A percentile compares a stretch with the other conserved stretches of the same genome.
These are phyloP conservation scores for Metschnikowia vanudenii DNA, from an alignment of 805 yeast species.

Conservation along the genomic window DNA sequence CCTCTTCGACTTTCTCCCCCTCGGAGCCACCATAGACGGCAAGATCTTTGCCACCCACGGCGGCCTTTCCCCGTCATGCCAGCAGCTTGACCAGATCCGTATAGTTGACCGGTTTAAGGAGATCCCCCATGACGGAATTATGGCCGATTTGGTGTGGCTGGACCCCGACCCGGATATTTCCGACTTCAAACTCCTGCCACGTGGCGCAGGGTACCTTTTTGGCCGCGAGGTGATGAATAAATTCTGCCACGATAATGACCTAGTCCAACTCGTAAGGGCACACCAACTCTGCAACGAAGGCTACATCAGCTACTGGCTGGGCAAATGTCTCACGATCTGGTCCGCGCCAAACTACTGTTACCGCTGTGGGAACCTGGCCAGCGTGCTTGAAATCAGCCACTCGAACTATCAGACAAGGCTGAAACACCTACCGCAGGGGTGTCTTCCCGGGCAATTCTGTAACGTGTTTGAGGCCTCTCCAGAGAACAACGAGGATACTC, in stretches of 20 bases:
- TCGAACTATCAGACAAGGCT: conserved; percentile 40
- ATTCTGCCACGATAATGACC: conserved; percentile 72
- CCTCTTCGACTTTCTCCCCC: conserved; percentile 83
- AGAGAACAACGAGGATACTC: conserved; percentile 68
- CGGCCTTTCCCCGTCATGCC: conserved; percentile 92
- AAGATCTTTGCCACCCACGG: conserved; percentile 95
- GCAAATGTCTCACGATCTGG: conserved; percentile 95
- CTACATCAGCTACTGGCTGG: conserved; percentile 85
- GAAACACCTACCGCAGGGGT: conserved; percentile 23
- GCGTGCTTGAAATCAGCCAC: conserved; percentile 80
- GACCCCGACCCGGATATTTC: conserved; percentile 79
- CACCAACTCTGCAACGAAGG: conserved; percentile 98
- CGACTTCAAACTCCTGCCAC: conserved; percentile 84
- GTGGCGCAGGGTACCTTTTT: conserved; percentile 98
- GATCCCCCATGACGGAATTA: conserved; percentile 98
- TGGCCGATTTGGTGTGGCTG: conserved; percentile 99
- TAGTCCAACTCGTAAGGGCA: conserved; percentile 84
- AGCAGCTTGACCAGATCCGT: conserved; percentile 86
- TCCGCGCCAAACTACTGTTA: conserved; percentile 98
- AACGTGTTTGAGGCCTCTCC: conserved; percentile 98
- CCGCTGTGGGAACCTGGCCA: conserved; percentile 94
- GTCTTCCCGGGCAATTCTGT: conserved; percentile 60
- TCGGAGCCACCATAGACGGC: conserved; percentile 68
- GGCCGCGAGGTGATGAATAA: conserved; percentile 88
- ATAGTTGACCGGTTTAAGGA: conserved; percentile 90